phyloP scores from a whole-genome alignment of 805 yeast genomes.

The Starmerella geochares region DNA sequence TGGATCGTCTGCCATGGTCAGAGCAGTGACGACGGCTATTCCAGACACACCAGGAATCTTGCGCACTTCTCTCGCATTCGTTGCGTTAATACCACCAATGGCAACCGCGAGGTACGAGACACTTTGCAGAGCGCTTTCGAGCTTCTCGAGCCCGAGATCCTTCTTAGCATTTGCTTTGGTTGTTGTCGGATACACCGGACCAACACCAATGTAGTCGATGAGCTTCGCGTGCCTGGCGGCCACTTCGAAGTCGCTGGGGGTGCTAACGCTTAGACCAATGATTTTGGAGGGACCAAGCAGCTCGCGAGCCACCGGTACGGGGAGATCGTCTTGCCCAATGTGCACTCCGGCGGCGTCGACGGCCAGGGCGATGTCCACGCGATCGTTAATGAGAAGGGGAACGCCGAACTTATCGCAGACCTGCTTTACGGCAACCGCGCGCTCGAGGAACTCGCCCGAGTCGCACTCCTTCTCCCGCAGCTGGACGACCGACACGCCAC shows the following conservation, averaged over 20 bases:
- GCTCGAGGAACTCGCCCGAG: slow-evolving; percentile 54
- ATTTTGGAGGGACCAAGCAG: slow-evolving; percentile 65
- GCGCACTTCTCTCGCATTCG: slow-evolving; percentile 13
- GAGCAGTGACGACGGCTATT: slow-evolving; percentile 80
- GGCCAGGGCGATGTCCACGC: slow-evolving; percentile 83
- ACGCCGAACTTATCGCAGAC: slow-evolving; percentile 51
- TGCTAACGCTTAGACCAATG: slow-evolving; percentile 66
- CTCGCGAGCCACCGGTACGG: slow-evolving; percentile 44
- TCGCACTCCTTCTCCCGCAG: slow-evolving; percentile 66
- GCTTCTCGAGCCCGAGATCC: slow-evolving; percentile 65
- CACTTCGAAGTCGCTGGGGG: slow-evolving; percentile 43
- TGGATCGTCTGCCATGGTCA: slow-evolving; percentile 45
- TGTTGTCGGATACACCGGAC: slow-evolving; percentile 62
- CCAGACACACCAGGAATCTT: slow-evolving; percentile 53
- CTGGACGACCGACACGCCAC: slow-evolving; percentile 75
- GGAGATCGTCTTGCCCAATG: slow-evolving; percentile 87
- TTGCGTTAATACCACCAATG: slow-evolving; percentile 43
- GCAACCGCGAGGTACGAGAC: slow-evolving; percentile 52
- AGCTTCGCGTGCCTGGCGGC: neutral
- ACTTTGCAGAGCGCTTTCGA: slow-evolving; percentile 62
- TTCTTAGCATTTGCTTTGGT: slow-evolving; percentile 53
- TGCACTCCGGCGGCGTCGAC: slow-evolving; percentile 86
- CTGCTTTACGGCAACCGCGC: slow-evolving; percentile 51
- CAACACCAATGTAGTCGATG: slow-evolving; percentile 66
- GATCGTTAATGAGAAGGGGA: slow-evolving; percentile 75